A percentile compares a stretch with the other conserved stretches of the same genome.
Evolutionary conservation across 345 rosid species (phyloP).

Genomic region (Brassica nigra): DNA sequence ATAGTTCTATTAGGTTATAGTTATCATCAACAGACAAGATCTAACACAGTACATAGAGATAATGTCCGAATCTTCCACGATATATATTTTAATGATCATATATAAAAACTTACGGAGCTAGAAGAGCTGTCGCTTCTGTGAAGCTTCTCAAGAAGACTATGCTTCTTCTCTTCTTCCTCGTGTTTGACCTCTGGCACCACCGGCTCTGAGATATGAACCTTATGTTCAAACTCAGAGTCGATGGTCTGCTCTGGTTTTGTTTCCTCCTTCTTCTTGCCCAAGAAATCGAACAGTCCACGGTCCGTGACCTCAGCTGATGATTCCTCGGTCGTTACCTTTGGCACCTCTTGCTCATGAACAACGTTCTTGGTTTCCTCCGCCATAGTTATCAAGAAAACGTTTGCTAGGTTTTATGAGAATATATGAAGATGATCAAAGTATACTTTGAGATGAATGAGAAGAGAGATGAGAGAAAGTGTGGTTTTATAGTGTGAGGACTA

Average conservation of each 20-base stretch:
- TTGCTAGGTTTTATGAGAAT: background rate
- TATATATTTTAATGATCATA: no score
- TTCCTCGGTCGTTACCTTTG: background rate
- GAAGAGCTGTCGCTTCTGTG: constrained; percentile 73
- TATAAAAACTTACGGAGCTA: constrained; percentile 78
- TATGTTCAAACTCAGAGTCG: constrained; percentile 62
- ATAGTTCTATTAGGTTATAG: background rate
- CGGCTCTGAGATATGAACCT: constrained; percentile 59
- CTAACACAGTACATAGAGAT: background rate
- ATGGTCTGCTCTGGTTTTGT: constrained; percentile 59
- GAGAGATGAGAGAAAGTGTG: background rate
- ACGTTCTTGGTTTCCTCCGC: background rate
- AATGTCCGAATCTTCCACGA: background rate
- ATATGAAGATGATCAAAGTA: background rate
- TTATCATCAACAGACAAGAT: constrained; percentile 1
- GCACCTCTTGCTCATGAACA: background rate
- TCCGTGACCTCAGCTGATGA: background rate
- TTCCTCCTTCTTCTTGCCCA: constrained; percentile 69
- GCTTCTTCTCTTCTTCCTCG: constrained; percentile 56
- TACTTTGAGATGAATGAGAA: background rate
- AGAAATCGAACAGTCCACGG: constrained; percentile 81
- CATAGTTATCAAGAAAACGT: background rate
- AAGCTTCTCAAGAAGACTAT: constrained; percentile 63
- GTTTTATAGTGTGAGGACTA: background rate
- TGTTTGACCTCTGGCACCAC: constrained; percentile 28